Percentiles rank a stretch among this genome's conserved stretches.
Evolutionary conservation across 2,329 filamentous ascomycete species (phyloP).

Genomic region (Colletotrichum incanum): DNA sequence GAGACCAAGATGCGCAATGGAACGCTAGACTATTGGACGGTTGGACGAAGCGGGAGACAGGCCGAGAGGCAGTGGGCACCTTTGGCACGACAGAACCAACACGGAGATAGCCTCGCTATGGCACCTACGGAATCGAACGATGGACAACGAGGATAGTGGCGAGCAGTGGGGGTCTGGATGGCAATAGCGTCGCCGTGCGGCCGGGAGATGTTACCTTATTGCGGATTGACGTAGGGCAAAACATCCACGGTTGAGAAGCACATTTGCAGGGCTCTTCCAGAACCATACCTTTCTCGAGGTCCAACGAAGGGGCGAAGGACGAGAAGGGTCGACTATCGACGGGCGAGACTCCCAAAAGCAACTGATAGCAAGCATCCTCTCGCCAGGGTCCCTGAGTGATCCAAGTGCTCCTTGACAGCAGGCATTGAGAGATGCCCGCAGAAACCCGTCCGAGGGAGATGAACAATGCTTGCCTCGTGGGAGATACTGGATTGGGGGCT

Average conservation of each 20-base stretch:
- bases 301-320: slow-evolving; percentile 3
- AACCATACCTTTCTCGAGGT: slow-evolving; percentile 15
- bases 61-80: slow-evolving; percentile 20
- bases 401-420: slow-evolving; percentile 10
- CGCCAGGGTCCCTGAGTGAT: slow-evolving; percentile 1
- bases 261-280: slow-evolving; percentile 27
- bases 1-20: slow-evolving; percentile 36
- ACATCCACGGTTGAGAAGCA: slow-evolving; percentile 21
- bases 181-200: slow-evolving; percentile 18
- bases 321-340: slow-evolving; percentile 16
- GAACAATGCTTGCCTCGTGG: slow-evolving; percentile 29
- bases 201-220: neutral
- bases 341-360: slow-evolving; percentile 18
- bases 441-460: slow-evolving; percentile 29
- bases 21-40: slow-evolving; percentile 11
- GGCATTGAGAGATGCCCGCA: neutral
- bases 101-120: slow-evolving; percentile 30
- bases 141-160: slow-evolving; percentile 14
- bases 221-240: slow-evolving; percentile 20
- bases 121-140: slow-evolving; percentile 25
- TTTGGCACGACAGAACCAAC: slow-evolving; percentile 16
- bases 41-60: neutral
- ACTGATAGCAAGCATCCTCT: slow-evolving; percentile 16
- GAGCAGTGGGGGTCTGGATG: neutral
- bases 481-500: neutral